phyloP scores from a whole-genome alignment of 148 eudicot genomes.

The Mesembryanthemum crystallinum region DNA sequence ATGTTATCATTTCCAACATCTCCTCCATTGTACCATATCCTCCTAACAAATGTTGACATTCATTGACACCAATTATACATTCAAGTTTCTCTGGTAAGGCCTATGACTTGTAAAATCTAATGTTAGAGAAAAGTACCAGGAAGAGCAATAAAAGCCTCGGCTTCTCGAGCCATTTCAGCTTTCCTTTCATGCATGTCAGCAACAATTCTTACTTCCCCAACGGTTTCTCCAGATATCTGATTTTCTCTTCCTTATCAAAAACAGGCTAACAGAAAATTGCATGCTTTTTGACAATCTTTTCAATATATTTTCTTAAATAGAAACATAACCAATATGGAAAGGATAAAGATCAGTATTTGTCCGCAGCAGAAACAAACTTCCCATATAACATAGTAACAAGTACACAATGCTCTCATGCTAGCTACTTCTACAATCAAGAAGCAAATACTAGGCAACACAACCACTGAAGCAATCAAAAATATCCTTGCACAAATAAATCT shows the following conservation, averaged over 20 bases:
- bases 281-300: neutral
- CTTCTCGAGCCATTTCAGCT: conserved; percentile 87
- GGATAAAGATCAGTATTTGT: neutral
- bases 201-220: conserved; percentile 82
- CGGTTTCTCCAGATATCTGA: conserved; percentile 75
- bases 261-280: neutral
- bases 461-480: neutral
- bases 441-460: neutral
- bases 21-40: conserved; percentile 99
- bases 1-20: conserved; percentile 85
- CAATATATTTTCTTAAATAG: neutral
- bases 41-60: conserved; percentile 41
- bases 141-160: conserved; percentile 96
- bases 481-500: neutral
- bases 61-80: conserved; percentile 5
- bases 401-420: neutral
- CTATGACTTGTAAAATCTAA: neutral
- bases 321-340: no score
- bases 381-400: neutral
- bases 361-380: conserved; percentile 1
- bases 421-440: neutral
- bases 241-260: conserved; percentile 13
- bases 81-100: neutral
- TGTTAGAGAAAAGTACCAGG: conserved; percentile 52
- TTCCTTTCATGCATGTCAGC: conserved; percentile 97